Evolutionary conservation across 768 basidiomycete species (phyloP).

Genomic region (Lactifluus pinguis): DNA sequence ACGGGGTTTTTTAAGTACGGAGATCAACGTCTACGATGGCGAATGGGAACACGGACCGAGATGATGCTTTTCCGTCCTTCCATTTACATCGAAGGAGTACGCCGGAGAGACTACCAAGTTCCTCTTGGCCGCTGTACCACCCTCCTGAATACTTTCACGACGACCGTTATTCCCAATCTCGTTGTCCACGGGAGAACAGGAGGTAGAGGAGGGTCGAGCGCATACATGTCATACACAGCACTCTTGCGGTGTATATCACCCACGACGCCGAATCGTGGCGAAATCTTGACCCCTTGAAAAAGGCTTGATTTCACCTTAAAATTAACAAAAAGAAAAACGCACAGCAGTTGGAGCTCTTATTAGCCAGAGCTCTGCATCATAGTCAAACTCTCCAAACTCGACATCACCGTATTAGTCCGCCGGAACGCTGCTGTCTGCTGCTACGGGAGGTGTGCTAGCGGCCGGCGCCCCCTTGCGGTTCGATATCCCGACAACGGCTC

Average conservation of each 20-base stretch:
- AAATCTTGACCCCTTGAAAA: not conserved
- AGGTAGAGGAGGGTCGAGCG: not conserved
- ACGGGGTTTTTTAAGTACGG: no score
- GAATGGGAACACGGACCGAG: conserved; percentile 6
- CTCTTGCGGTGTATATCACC: conserved; percentile 10
- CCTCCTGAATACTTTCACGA: not conserved
- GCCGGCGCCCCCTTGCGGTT: not conserved
- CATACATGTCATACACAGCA: conserved; percentile 13
- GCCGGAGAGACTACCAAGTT: conserved; percentile 12
- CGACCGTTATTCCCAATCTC: not conserved
- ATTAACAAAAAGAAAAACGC: not conserved
- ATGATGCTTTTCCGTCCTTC: conserved; percentile 14
- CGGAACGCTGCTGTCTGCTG: not conserved
- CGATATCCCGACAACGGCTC: not conserved
- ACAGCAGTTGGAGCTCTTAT: conserved; percentile 13
- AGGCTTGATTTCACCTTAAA: conserved; percentile 7
- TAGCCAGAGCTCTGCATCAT: conserved; percentile 20
- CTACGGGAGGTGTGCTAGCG: not conserved
- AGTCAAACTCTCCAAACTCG: conserved; percentile 20
- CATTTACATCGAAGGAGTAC: conserved; percentile 15
- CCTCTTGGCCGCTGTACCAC: not conserved
- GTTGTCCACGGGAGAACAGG: not conserved
- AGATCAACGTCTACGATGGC: no score
- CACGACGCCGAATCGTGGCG: conserved; percentile 4
- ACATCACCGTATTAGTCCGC: not conserved